Evolutionary conservation across 176 grass and related monocot genomes (phyloP), one percentile per base, ranked within the genome.

Genomic region (Saccharum officinarum): DNA sequence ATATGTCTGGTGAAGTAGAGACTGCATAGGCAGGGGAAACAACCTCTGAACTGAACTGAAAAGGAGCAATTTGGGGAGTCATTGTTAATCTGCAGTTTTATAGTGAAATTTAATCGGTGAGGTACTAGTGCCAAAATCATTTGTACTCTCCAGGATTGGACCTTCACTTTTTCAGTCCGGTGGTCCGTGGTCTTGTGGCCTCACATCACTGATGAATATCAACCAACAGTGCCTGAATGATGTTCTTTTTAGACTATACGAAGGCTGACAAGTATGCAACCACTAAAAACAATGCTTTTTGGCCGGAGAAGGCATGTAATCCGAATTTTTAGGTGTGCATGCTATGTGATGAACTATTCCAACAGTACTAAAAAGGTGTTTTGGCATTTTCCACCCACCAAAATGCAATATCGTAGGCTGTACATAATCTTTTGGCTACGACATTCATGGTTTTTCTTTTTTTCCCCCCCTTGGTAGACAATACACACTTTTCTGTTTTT

Each of bases 91-190:
- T 15, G 33, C 47, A 68, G 17, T 72, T 57, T 50, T 71, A 2
- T 22, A 78, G 33, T 37, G 71, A 85, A 74, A 79, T 37, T 61
- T 67, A 5, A 74, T 22, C 10, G 8, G 2, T 37, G 59, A 74
- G 9, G n/a, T 75, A 41, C 36, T 42, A 67, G 39, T 57, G 70
- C 26, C 5, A 18, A 66, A 79, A 55, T 54, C 5, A 31, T 63
- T 28, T 60, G 12, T 79, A 41, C 30, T 83, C 49, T 76, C 69
- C 22, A 63, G 49, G 86, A 71, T 71, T 77, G 73, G 33, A 87
- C 34, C 37, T 49, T 87, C 37, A 11, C 17, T 17, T 49, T 50
- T 75, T 50, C 72, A 33, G 26, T 33, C 0, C 10, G 44, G 23
- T 50, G 26, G 44, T 33, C 1, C 30, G 16, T 75, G 26, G 72